These are phyloP conservation scores for Micractinium conductrix DNA, from an alignment of 139 green algal species.

Conservation along the genomic window DNA sequence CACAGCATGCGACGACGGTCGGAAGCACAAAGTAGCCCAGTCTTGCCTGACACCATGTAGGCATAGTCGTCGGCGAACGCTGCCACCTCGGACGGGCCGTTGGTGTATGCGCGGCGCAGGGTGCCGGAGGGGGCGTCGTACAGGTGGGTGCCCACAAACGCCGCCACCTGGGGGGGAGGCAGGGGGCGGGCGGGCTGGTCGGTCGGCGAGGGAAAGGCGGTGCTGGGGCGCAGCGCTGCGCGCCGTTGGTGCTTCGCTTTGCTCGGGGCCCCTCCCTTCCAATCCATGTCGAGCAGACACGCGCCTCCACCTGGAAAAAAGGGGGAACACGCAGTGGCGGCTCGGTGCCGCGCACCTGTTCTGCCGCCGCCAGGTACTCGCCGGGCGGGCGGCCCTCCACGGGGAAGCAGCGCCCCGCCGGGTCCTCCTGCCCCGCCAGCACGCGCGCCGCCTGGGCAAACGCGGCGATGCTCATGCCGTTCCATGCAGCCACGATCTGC, in stretches of 20 bases:
- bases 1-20: too few relatives aligned
- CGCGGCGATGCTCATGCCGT: conserved; percentile 85
- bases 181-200: background rate
- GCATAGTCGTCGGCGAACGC: conserved; percentile 70
- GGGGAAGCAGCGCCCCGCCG: conserved; percentile 66
- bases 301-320: conserved; percentile 57
- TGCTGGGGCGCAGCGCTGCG: too few relatives aligned
- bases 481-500: conserved; percentile 92
- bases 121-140: conserved; percentile 61
- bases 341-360: conserved; percentile 30
- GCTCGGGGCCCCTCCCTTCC: too few relatives aligned
- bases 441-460: conserved; percentile 72
- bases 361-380: conserved; percentile 68
- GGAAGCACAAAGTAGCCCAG: too few relatives aligned
- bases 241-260: too few relatives aligned
- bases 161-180: conserved; percentile 47
- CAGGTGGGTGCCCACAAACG: conserved; percentile 75
- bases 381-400: conserved; percentile 60
- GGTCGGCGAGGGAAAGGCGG: too few relatives aligned
- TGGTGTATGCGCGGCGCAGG: conserved; percentile 76
- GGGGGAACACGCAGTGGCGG: too few relatives aligned
- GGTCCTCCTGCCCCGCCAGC: conserved; percentile 56
- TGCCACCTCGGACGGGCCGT: conserved; percentile 53
- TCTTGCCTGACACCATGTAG: conserved; percentile 62
- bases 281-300: too few relatives aligned